phyloP scores from a whole-genome alignment of 2,329 filamentous ascomycete species.

The Calonectria crousiana region DNA sequence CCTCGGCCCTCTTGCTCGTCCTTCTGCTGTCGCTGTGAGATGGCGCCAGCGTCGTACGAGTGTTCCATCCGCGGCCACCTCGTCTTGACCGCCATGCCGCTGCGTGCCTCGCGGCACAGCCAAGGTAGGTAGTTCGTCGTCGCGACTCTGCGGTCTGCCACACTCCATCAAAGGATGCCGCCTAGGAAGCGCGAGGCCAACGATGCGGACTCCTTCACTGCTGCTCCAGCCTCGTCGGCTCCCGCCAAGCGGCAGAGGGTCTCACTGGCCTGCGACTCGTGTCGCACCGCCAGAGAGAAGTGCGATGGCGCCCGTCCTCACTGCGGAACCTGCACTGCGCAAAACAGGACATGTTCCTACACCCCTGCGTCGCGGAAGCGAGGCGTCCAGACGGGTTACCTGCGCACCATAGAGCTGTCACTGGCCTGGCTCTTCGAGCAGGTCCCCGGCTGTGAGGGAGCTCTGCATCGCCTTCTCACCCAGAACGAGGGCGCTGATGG shows the following conservation, averaged over 20 bases:
- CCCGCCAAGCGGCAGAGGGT: conserved; percentile 71
- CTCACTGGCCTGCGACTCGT: conserved; percentile 77
- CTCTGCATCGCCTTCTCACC: conserved; percentile 66
- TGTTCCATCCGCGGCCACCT: conserved; percentile 15
- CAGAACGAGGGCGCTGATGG: conserved; percentile 57
- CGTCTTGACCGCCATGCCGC: conserved; percentile 38
- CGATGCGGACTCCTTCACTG: conserved; percentile 43
- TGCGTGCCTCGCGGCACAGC: conserved; percentile 37
- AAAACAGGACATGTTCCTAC: conserved; percentile 77
- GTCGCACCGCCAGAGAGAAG: conserved; percentile 75
- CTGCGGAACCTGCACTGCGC: conserved; percentile 75
- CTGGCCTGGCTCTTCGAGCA: conserved; percentile 75
- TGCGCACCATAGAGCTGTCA: conserved; percentile 78
- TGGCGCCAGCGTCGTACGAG: conserved; percentile 39
- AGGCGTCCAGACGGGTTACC: conserved; percentile 84
- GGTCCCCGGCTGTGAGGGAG: conserved; percentile 69
- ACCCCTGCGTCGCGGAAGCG: conserved; percentile 80
- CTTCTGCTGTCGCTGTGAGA: conserved; percentile 31
- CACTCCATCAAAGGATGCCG: conserved; percentile 50
- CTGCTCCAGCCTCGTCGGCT: conserved; percentile 38
- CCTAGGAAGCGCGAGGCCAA: conserved; percentile 50
- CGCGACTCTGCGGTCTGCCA: conserved; percentile 26
- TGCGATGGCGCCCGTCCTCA: conserved; percentile 77
- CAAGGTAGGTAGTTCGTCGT: conserved; percentile 38
- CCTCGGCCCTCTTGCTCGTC: conserved; percentile 23